Evolutionary conservation across 2,329 filamentous ascomycete species (phyloP).

Genomic region (Ascochyta viciae-villosae): DNA sequence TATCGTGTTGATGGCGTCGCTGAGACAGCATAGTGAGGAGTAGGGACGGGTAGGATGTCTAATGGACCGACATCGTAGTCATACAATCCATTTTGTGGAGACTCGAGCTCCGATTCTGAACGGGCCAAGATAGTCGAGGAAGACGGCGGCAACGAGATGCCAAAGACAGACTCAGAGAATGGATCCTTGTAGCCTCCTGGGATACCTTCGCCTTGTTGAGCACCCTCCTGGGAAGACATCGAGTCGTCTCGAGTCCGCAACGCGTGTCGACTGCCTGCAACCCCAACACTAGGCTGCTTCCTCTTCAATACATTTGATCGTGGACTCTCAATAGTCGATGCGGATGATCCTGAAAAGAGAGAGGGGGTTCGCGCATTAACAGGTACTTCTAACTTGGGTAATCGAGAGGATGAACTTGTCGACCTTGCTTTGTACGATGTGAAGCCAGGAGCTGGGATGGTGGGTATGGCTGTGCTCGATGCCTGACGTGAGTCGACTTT

Average conservation of each 20-base stretch:
- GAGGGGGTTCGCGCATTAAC: slow-evolving; percentile 53
- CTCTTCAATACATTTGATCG: slow-evolving; percentile 53
- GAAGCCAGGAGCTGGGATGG: slow-evolving; percentile 24
- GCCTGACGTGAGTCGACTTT: slow-evolving; percentile 33
- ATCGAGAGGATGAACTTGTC: slow-evolving; percentile 39
- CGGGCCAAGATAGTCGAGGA: slow-evolving; percentile 40
- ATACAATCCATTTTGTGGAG: slow-evolving; percentile 32
- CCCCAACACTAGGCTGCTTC: slow-evolving; percentile 54
- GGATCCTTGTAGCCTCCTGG: slow-evolving; percentile 48
- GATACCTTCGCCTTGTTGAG: slow-evolving; percentile 32
- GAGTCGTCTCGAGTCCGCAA: slow-evolving; percentile 41
- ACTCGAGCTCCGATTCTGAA: slow-evolving; percentile 36
- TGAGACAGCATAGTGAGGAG: slow-evolving; percentile 71
- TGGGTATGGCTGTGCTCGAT: slow-evolving; percentile 30
- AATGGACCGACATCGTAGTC: slow-evolving; percentile 63
- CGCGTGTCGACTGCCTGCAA: slow-evolving; percentile 37
- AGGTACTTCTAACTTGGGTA: slow-evolving; percentile 47
- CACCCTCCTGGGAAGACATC: slow-evolving; percentile 46
- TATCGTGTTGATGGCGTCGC: slow-evolving; percentile 78
- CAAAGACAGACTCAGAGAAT: slow-evolving; percentile 53
- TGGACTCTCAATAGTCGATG: slow-evolving; percentile 56
- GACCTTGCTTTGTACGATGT: slow-evolving; percentile 30
- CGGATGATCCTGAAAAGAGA: slow-evolving; percentile 57
- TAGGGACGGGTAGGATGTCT: slow-evolving; percentile 71
- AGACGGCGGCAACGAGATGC: slow-evolving; percentile 52